phyloP scores from a whole-genome alignment of 1,284 basidiomycete species.

The Microbotryum lychnidis-dioicae region DNA sequence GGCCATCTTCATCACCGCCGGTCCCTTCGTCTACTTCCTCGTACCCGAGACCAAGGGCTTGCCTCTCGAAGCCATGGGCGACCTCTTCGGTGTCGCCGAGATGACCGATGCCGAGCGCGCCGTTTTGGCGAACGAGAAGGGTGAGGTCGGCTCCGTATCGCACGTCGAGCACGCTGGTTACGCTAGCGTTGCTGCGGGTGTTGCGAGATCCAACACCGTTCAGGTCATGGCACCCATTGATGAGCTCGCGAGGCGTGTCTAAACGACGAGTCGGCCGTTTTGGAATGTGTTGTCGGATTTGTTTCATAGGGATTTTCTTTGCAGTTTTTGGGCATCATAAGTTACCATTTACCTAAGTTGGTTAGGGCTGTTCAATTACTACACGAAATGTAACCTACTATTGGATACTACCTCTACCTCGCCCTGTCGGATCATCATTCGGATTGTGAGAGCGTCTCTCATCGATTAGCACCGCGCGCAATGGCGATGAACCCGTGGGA shows the following conservation, averaged over 20 bases:
- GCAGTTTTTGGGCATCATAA: no score
- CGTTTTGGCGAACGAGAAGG: neutral
- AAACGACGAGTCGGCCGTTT: neutral
- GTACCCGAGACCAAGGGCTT: conserved; percentile 66
- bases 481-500: no score
- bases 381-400: no score
- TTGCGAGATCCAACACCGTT: neutral
- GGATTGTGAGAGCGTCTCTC: no score
- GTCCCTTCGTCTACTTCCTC: conserved; percentile 51
- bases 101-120: conserved; percentile 5
- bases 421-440: no score
- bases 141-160: neutral
- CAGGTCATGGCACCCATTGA: conserved; percentile 6
- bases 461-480: no score
- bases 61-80: conserved; percentile 40
- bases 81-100: conserved; percentile 5
- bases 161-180: conserved; percentile 6
- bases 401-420: no score
- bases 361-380: no score
- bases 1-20: conserved; percentile 10
- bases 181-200: neutral
- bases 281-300: neutral
- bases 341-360: no score
- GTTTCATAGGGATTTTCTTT: no score
- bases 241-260: neutral